Evolutionary conservation across 163 green algal genomes (phyloP).

Genomic region (Prototheca cutis): DNA sequence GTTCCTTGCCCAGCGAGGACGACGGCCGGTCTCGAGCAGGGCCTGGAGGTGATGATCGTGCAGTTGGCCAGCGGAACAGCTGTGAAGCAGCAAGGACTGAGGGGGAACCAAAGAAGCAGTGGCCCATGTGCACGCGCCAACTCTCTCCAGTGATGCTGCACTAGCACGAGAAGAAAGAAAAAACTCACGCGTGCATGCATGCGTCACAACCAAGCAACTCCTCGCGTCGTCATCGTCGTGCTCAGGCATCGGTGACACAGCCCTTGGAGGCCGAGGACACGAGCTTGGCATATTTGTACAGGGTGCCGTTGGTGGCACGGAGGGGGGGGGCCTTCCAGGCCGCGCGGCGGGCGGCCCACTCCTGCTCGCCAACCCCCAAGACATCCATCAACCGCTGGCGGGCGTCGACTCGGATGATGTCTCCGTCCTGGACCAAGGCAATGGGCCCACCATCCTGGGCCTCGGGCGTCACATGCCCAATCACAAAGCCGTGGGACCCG

Average conservation of each 20-base stretch:
- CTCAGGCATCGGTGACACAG: constrained; percentile 87
- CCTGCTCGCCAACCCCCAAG: constrained; percentile 54
- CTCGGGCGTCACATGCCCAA: constrained; percentile 94
- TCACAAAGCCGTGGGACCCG: constrained; percentile 95
- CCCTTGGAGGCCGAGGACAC: constrained; percentile 73
- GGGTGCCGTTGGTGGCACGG: constrained; percentile 74
- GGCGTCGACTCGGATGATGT: constrained; percentile 87
- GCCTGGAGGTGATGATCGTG: no score
- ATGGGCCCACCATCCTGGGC: constrained; percentile 93
- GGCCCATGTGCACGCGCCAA: no score
- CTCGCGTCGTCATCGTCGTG: no score
- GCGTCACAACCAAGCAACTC: no score
- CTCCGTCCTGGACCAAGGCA: constrained; percentile 81
- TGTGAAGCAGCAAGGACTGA: no score
- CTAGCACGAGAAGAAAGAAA: no score
- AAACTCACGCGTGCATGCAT: no score
- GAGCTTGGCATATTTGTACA: constrained; percentile 98
- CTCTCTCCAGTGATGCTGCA: no score
- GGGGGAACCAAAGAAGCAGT: no score
- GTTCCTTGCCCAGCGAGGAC: no score
- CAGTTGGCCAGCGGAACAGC: no score
- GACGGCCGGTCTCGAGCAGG: no score
- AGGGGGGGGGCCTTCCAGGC: constrained; percentile 69
- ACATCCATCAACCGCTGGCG: constrained; percentile 70
- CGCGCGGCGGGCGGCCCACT: constrained; percentile 51